Conservation (phyloP, 768 basidiomycete genomes). For the Lactarius deliciosus region DNA sequence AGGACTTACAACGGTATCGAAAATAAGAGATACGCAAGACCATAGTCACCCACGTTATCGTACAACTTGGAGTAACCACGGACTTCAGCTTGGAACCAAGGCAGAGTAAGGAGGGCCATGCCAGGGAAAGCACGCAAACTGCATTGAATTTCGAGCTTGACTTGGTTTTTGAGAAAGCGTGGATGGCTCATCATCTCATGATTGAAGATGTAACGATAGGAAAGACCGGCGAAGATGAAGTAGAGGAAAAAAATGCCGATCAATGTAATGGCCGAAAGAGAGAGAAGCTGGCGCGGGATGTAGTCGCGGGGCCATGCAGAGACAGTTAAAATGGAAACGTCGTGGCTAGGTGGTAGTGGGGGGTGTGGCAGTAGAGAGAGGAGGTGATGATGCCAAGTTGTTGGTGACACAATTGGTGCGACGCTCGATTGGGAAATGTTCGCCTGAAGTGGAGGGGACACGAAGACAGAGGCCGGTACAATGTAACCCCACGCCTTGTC, state of each 20-base stretch:
- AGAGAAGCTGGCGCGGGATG: conserved; percentile 72
- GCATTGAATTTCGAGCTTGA: conserved; percentile 70
- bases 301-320: conserved; percentile 89
- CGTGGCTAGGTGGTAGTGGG: conserved; percentile 39
- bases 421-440: conserved; percentile 28
- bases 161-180: conserved; percentile 87
- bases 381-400: conserved; percentile 48
- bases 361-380: conserved; percentile 60
- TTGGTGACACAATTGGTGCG: conserved; percentile 19
- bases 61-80: conserved; percentile 82
- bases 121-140: conserved; percentile 77
- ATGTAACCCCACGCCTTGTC: conserved; percentile 78
- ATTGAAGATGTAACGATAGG: conserved; percentile 88
- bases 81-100: conserved; percentile 93
- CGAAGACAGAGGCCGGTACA: conserved; percentile 52
- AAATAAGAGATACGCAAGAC: conserved; percentile 67
- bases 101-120: conserved; percentile 83
- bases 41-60: conserved; percentile 74
- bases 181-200: conserved; percentile 95
- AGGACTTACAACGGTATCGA: conserved; percentile 64
- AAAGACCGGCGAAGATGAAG: conserved; percentile 82
- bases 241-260: conserved; percentile 85
- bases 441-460: conserved; percentile 19
- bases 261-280: conserved; percentile 68
- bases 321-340: conserved; percentile 35